Conservation (phyloP, 108 stramenopile genomes). For the Poteriospumella lacustris region DNA sequence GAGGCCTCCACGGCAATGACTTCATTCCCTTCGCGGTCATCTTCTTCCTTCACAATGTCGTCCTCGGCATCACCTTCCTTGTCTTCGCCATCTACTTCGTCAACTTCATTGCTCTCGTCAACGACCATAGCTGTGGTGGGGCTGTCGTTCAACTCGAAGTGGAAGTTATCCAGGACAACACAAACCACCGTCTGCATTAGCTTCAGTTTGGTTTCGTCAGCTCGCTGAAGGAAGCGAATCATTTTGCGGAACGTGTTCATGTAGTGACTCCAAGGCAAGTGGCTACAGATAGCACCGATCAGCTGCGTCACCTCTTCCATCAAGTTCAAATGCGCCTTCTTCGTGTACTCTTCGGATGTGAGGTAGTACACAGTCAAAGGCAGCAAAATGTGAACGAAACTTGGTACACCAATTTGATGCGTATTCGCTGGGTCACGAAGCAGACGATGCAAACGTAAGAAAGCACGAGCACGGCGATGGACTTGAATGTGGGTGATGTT, state of each 20-base stretch:
- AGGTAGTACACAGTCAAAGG: slow-evolving; percentile 75
- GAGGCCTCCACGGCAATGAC: slow-evolving; percentile 55
- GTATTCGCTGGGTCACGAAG: background rate
- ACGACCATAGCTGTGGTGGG: slow-evolving; percentile 26
- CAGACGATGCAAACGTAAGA: slow-evolving; percentile 64
- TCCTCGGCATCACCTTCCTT: slow-evolving; percentile 12
- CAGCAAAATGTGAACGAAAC: slow-evolving; percentile 66
- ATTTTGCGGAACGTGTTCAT: slow-evolving; percentile 12
- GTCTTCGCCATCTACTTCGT: slow-evolving; percentile 30
- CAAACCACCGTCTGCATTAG: slow-evolving; percentile 62
- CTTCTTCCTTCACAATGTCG: slow-evolving; percentile 37
- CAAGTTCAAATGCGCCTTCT: background rate
- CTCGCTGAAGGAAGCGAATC: background rate
- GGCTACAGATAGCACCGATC: slow-evolving; percentile 60
- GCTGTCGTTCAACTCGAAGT: slow-evolving; percentile 52
- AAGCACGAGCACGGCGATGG: slow-evolving; percentile 77
- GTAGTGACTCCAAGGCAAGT: slow-evolving; percentile 78
- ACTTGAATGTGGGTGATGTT: slow-evolving; percentile 88
- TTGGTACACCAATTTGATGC: slow-evolving; percentile 54
- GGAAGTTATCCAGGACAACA: slow-evolving; percentile 69
- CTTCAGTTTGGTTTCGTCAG: slow-evolving; percentile 5
- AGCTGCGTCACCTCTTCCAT: slow-evolving; percentile 4
- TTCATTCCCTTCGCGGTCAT: background rate
- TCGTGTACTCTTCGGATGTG: slow-evolving; percentile 6
- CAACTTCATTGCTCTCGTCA: slow-evolving; percentile 26